A percentile compares a stretch with the other conserved stretches of the same genome.
Conservation (phyloP, 78 protist species). For the slime mould (Dictyostelium discoideum) region DNA sequence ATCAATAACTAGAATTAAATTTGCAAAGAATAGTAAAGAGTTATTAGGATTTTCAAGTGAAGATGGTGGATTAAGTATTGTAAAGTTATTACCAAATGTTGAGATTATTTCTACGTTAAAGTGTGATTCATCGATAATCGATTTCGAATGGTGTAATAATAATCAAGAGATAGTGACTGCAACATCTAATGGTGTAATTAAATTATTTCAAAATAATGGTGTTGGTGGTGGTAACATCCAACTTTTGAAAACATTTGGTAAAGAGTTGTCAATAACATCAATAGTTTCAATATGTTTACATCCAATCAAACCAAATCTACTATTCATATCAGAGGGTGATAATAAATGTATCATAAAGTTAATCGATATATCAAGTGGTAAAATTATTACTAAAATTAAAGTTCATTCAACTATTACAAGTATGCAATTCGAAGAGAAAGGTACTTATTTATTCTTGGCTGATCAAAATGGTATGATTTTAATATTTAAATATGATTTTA, state of each 20-base stretch:
- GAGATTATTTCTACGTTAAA: constrained; percentile 2
- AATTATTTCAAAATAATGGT: constrained; percentile 9
- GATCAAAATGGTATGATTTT: constrained; percentile 27
- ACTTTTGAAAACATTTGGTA: not conserved
- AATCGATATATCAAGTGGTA: not conserved
- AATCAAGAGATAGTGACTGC: constrained; percentile 33
- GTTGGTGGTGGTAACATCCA: not conserved
- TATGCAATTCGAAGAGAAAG: constrained; percentile 68
- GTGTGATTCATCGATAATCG: constrained; percentile 5
- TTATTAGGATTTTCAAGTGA: constrained; percentile 56
- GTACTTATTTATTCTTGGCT: constrained; percentile 46
- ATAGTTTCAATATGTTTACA: not conserved
- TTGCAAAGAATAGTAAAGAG: constrained; percentile 51
- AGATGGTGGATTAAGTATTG: constrained; percentile 21
- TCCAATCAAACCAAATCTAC: constrained; percentile 4
- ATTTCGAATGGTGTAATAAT: constrained; percentile 44
- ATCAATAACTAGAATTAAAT: constrained; percentile 43
- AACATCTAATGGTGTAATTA: constrained; percentile 6
- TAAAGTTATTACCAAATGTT: not conserved
- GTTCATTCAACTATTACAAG: not conserved
- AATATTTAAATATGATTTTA: constrained; percentile 1
- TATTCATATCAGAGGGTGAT: constrained; percentile 29
- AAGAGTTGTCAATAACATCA: not conserved
- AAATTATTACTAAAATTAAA: not conserved
- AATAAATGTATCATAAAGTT: not conserved